These are phyloP conservation scores for Hypericum perforatum DNA, from an alignment of 345 rosid genomes.

Conservation along the genomic window DNA sequence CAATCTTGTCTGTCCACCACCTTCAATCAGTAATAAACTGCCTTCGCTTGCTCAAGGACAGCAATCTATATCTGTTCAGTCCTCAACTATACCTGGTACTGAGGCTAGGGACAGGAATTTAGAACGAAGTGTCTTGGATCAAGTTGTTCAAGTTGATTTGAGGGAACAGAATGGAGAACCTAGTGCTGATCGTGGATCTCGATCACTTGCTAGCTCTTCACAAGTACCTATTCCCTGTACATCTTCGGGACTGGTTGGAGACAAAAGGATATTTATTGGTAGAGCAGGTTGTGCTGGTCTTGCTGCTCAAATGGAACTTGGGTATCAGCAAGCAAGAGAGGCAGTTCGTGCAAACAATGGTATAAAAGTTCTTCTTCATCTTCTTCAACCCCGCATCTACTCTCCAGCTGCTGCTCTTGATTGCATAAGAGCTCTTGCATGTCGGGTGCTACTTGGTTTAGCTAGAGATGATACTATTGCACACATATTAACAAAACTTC, in stretches of 20 bases:
- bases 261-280: conserved; percentile 87
- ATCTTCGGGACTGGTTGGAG: conserved; percentile 92
- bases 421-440: conserved; percentile 89
- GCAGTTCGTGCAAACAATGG: conserved; percentile 95
- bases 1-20: conserved; percentile 97
- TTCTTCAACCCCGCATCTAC: conserved; percentile 81
- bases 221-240: conserved; percentile 52
- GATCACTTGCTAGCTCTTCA: conserved; percentile 33
- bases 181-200: conserved; percentile 34
- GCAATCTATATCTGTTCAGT: conserved; percentile 37
- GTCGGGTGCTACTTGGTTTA: conserved; percentile 92
- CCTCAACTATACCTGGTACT: conserved; percentile 25
- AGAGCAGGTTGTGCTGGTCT: conserved; percentile 98
- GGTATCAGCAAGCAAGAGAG: conserved; percentile 91
- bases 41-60: conserved; percentile 47
- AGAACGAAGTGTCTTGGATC: conserved; percentile 34
- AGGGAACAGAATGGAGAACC: conserved; percentile 51
- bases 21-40: conserved; percentile 87
- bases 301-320: conserved; percentile 96
- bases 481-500: conserved; percentile 93
- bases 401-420: conserved; percentile 87
- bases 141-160: conserved; percentile 34
- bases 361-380: conserved; percentile 90
- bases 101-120: conserved; percentile 38
- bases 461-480: conserved; percentile 97